These are phyloP conservation scores for Aspergillus thermomutatus DNA, from an alignment of 2,329 filamentous ascomycete genomes.

Conservation along the genomic window DNA sequence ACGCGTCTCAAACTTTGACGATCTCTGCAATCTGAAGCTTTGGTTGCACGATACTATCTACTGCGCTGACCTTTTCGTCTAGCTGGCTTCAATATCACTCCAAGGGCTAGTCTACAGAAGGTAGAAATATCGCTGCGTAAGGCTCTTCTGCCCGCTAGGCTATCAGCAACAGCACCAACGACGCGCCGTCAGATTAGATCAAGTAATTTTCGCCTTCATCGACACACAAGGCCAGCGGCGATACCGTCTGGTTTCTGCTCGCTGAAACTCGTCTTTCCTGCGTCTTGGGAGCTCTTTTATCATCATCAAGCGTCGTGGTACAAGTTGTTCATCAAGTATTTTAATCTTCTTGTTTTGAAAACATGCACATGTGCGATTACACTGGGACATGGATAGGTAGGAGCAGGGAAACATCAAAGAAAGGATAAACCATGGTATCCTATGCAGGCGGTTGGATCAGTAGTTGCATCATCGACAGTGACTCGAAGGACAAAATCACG, in stretches of 20 bases:
- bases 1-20: neutral
- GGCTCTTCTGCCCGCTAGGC: neutral
- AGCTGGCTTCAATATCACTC: neutral
- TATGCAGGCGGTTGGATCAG: neutral
- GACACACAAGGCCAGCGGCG: slow-evolving; percentile 27
- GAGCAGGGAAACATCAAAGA: neutral
- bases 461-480: neutral
- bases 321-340: neutral
- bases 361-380: neutral
- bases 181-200: slow-evolving; percentile 57
- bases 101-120: neutral
- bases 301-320: slow-evolving; percentile 18
- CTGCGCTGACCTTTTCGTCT: neutral
- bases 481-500: slow-evolving; percentile 7
- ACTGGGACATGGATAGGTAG: neutral
- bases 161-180: neutral
- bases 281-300: slow-evolving; percentile 25
- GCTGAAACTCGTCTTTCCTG: neutral
- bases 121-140: neutral
- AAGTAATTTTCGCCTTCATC: slow-evolving; percentile 54
- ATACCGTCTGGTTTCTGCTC: slow-evolving; percentile 21
- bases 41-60: neutral
- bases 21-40: too few relatives aligned
- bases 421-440: neutral
- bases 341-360: neutral